Percentiles rank a stretch among this genome's conserved stretches.
Conservation (phyloP, 805 yeast species). For the Hanseniaspora pseudoguilliermondii region DNA sequence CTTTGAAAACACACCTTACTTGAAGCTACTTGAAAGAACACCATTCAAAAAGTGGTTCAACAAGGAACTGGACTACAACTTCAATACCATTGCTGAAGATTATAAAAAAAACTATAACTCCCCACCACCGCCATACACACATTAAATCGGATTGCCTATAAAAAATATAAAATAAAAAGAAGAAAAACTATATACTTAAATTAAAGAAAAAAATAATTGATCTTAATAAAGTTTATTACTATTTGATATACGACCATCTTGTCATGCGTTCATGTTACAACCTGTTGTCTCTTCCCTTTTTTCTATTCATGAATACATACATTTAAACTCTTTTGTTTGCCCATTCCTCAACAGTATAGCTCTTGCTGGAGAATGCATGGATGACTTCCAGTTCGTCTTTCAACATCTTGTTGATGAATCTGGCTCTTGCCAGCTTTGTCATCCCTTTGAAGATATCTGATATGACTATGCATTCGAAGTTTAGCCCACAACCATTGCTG, state of each 20-base stretch:
- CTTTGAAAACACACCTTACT: background rate
- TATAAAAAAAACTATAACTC: background rate
- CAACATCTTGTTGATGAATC: slow-evolving; percentile 67
- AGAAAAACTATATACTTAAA: background rate
- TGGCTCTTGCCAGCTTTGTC: slow-evolving; percentile 73
- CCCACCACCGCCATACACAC: slow-evolving; percentile 13
- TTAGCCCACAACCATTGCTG: slow-evolving; percentile 94
- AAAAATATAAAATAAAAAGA: background rate
- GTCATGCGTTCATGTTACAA: too few relatives aligned
- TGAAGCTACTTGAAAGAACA: slow-evolving; percentile 2
- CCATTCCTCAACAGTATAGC: slow-evolving; percentile 86
- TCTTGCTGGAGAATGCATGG: slow-evolving; percentile 93
- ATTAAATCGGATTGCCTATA: background rate
- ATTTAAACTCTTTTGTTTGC: slow-evolving; percentile 23
- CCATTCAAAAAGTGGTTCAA: slow-evolving; percentile 8
- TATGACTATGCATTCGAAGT: slow-evolving; percentile 86
- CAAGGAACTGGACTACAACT: background rate
- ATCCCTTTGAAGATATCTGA: slow-evolving; percentile 59
- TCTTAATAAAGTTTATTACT: too few relatives aligned
- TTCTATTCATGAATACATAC: too few relatives aligned
- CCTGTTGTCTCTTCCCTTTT: too few relatives aligned
- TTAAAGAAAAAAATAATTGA: background rate
- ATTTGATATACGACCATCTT: too few relatives aligned
- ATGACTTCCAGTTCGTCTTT: slow-evolving; percentile 75
- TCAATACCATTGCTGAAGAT: background rate